These are phyloP conservation scores for Pelargonium citronellum DNA, from an alignment of 441 rosid genomes.

Conservation along the genomic window DNA sequence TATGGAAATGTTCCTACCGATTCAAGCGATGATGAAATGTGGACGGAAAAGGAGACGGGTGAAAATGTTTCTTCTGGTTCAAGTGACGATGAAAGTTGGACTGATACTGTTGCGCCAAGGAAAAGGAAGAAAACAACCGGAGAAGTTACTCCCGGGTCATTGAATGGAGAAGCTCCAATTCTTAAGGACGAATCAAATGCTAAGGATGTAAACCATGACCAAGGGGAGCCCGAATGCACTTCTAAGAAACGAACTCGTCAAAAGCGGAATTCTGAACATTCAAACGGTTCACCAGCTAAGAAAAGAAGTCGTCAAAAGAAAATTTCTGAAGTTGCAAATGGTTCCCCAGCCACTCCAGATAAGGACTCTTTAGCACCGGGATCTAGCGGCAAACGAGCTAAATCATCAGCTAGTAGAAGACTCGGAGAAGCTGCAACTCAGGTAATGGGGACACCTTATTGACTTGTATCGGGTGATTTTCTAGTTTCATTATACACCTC, in stretches of 20 bases:
- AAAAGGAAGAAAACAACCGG: slow-evolving; percentile 30
- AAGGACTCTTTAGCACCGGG: slow-evolving; percentile 29
- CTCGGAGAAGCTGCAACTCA: slow-evolving; percentile 51
- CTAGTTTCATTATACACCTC: background rate
- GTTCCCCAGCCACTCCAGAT: slow-evolving; percentile 23
- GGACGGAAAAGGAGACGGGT: slow-evolving; percentile 68
- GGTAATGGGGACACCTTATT: slow-evolving; percentile 37
- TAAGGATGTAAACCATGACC: slow-evolving; percentile 23
- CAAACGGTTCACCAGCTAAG: slow-evolving; percentile 22
- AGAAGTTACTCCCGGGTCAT: slow-evolving; percentile 25
- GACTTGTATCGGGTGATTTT: background rate
- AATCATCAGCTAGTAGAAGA: slow-evolving; percentile 40
- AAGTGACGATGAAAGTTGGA: slow-evolving; percentile 71
- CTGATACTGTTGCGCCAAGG: slow-evolving; percentile 30
- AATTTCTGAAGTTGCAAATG: slow-evolving; percentile 23
- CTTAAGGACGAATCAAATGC: slow-evolving; percentile 17
- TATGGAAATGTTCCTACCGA: slow-evolving; percentile 58
- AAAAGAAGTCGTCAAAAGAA: slow-evolving; percentile 24
- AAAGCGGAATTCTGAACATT: slow-evolving; percentile 22
- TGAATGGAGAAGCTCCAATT: slow-evolving; percentile 31
- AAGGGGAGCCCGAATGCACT: slow-evolving; percentile 20
- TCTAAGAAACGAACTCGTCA: slow-evolving; percentile 25
- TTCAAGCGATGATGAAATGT: slow-evolving; percentile 77
- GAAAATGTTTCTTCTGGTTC: slow-evolving; percentile 52
- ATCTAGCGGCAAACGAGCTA: slow-evolving; percentile 29